Conservation (phyloP, 202 grass and related monocot genomes). For the Brachypodium distachyon region DNA sequence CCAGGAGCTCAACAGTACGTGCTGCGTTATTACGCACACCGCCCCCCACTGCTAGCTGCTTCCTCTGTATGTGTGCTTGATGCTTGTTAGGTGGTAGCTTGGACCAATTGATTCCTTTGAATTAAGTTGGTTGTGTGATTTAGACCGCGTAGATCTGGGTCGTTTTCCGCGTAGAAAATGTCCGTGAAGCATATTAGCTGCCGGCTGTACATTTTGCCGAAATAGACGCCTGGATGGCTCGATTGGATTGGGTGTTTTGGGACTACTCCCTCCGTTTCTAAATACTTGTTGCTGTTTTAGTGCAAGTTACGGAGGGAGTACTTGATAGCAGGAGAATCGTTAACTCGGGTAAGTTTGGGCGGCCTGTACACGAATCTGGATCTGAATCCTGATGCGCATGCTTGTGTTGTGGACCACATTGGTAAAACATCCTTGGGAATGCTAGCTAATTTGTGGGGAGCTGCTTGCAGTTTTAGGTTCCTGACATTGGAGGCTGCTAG, state of each 20-base stretch:
- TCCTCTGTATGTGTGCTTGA: background rate
- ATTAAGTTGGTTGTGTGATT: background rate
- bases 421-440: background rate
- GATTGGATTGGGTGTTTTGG: slow-evolving; percentile 12
- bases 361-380: slow-evolving; percentile 33
- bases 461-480: background rate
- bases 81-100: background rate
- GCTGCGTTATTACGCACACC: too few species aligned
- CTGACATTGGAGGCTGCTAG: background rate
- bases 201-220: too few species aligned
- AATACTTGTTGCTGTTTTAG: too few species aligned
- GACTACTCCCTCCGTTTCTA: too few species aligned
- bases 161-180: background rate
- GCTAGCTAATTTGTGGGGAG: slow-evolving; percentile 2
- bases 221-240: background rate
- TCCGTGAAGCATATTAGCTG: too few species aligned
- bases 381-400: slow-evolving; percentile 30
- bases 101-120: background rate
- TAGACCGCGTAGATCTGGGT: slow-evolving; percentile 23
- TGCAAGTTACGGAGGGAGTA: too few species aligned
- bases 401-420: slow-evolving; percentile 15
- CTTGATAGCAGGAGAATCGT: background rate
- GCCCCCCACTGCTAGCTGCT: too few species aligned
- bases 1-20: slow-evolving; percentile 91
- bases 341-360: background rate